phyloP scores from a whole-genome alignment of 331 rosid species.

The Rhamnella rubrinervis region DNA sequence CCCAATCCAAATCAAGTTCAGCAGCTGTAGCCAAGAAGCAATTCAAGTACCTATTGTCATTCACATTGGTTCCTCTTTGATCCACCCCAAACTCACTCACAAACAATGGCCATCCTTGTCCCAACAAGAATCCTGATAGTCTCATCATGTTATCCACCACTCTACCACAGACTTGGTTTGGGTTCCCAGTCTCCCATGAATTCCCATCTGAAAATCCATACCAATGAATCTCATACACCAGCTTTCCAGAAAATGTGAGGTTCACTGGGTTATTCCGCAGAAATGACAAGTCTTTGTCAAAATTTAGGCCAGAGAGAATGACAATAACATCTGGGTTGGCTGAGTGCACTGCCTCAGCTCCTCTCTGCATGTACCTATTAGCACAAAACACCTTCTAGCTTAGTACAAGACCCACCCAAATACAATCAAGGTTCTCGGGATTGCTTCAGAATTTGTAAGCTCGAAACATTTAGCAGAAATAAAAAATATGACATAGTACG shows the following conservation, averaged over 20 bases:
- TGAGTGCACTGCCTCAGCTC: conserved; percentile 86
- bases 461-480: no score
- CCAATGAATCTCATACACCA: conserved; percentile 82
- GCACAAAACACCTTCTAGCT: not conserved
- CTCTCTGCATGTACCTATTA: conserved; percentile 73
- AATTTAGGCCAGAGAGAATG: conserved; percentile 69
- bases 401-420: no score
- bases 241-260: conserved; percentile 55
- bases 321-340: conserved; percentile 78
- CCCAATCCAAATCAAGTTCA: conserved; percentile 76
- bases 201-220: conserved; percentile 67
- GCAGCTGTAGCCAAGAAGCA: conserved; percentile 70
- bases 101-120: conserved; percentile 71
- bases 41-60: conserved; percentile 71
- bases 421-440: not conserved
- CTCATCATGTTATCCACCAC: conserved; percentile 46
- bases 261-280: conserved; percentile 37
- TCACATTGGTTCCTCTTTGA: conserved; percentile 65
- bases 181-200: conserved; percentile 67
- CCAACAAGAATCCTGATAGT: conserved; percentile 54
- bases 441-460: not conserved
- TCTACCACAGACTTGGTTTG: conserved; percentile 75
- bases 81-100: conserved; percentile 80
- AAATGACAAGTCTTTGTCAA: conserved; percentile 66
- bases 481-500: no score